A percentile compares a stretch with the other conserved stretches of the same genome.
Conservation (phyloP, 306 rosid genomes). For the Ormosia emarginata region DNA sequence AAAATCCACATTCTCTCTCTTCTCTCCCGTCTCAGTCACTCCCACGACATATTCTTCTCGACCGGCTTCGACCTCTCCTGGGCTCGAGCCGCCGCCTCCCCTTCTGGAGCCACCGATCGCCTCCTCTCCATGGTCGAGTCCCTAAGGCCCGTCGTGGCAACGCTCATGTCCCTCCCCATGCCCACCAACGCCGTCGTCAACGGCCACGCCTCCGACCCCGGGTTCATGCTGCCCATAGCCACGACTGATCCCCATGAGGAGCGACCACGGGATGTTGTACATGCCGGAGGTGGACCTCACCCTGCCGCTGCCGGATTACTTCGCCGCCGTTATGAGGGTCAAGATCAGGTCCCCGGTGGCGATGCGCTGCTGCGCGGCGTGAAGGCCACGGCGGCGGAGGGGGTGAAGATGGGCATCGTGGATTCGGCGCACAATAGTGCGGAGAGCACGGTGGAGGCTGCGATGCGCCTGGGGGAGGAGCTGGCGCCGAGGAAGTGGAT, state of each 20-base stretch:
- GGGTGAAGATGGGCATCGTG: conserved; percentile 59
- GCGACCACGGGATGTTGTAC: conserved; percentile 58
- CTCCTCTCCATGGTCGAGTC: conserved; percentile 36
- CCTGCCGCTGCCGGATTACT: conserved; percentile 58
- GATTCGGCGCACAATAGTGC: conserved; percentile 59
- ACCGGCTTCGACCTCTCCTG: conserved; percentile 70
- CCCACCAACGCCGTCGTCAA: conserved; percentile 65
- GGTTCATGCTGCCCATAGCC: conserved; percentile 53
- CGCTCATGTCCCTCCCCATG: conserved; percentile 58
- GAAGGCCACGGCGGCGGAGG: conserved; percentile 47
- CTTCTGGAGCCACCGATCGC: conserved; percentile 35
- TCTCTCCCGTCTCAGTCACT: too few relatives aligned
- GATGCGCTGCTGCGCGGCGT: conserved; percentile 40
- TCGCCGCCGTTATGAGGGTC: conserved; percentile 34
- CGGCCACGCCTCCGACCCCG: conserved; percentile 63
- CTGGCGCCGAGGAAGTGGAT: conserved; percentile 51
- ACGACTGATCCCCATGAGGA: conserved; percentile 65
- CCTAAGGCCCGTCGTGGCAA: conserved; percentile 50
- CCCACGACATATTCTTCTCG: conserved; percentile 65
- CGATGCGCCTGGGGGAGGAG: conserved; percentile 45
- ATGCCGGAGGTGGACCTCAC: conserved; percentile 69
- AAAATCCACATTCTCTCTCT: too few relatives aligned
- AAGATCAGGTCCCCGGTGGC: conserved; percentile 42
- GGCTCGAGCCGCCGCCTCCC: conserved; percentile 51
- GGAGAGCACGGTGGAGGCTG: conserved; percentile 43